Evolutionary conservation across 2,329 filamentous ascomycete genomes (phyloP).

Genomic region (Hypocreales sp.): DNA sequence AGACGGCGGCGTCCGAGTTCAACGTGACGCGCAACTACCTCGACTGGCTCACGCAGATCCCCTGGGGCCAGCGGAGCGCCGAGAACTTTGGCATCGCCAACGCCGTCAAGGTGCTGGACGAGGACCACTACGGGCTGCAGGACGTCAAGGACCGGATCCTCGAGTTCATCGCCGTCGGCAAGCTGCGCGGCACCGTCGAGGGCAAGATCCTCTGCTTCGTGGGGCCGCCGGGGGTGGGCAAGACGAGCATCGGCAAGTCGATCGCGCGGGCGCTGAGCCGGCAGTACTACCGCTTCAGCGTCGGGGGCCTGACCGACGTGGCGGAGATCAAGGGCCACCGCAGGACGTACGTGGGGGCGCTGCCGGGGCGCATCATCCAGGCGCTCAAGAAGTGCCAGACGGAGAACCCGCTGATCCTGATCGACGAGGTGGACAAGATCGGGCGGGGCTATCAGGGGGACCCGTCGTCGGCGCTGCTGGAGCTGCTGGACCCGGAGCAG

Average conservation of each 20-base stretch:
- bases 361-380: slow-evolving; percentile 94
- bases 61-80: slow-evolving; percentile 87
- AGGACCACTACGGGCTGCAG: slow-evolving; percentile 92
- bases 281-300: slow-evolving; percentile 96
- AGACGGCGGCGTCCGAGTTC: slow-evolving; percentile 92
- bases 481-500: slow-evolving; percentile 90
- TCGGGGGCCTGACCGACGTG: slow-evolving; percentile 91
- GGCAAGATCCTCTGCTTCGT: slow-evolving; percentile 98
- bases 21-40: slow-evolving; percentile 97
- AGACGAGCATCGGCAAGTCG: slow-evolving; percentile 97
- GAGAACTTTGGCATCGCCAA: slow-evolving; percentile 96
- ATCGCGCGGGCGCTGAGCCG: slow-evolving; percentile 89
- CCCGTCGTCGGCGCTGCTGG: slow-evolving; percentile 82
- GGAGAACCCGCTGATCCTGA: slow-evolving; percentile 90
- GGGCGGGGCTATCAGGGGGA: slow-evolving; percentile 93
- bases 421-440: slow-evolving; percentile 98
- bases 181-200: slow-evolving; percentile 90
- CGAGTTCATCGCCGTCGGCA: slow-evolving; percentile 96
- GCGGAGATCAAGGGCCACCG: slow-evolving; percentile 98
- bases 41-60: slow-evolving; percentile 96
- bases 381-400: slow-evolving; percentile 98
- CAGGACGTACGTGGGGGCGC: slow-evolving; percentile 86
- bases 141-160: slow-evolving; percentile 98
- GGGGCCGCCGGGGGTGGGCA: slow-evolving; percentile 90
- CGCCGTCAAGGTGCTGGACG: slow-evolving; percentile 78